A percentile compares a stretch with the other conserved stretches of the same genome.
phyloP scores from a whole-genome alignment of 352 stramenopile species.

The Phytophthora macrochlamydospora region DNA sequence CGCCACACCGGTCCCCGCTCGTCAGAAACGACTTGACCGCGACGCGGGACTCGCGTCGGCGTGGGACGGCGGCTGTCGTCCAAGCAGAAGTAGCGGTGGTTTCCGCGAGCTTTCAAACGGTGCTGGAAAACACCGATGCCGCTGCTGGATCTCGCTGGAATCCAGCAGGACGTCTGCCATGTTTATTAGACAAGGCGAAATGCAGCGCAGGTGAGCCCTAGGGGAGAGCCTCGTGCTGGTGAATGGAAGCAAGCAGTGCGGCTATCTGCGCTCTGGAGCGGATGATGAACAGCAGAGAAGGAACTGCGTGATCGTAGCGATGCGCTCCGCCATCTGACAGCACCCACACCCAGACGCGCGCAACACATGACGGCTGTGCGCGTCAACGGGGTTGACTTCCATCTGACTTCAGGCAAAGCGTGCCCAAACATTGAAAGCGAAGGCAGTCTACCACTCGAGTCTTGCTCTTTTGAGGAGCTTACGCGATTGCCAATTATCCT shows the following conservation, averaged over 20 bases:
- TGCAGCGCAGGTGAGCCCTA: not conserved
- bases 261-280: not conserved
- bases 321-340: no score
- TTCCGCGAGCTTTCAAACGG: no score
- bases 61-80: not conserved
- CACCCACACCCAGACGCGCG: no score
- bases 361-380: no score
- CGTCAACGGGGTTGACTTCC: no score
- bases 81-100: not conserved
- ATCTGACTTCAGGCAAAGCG: no score
- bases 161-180: no score
- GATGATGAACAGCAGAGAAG: slow-evolving; percentile 1
- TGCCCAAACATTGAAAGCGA: no score
- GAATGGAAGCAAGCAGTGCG: not conserved
- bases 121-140: not conserved
- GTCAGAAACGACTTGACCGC: slow-evolving; percentile 1
- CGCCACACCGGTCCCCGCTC: not conserved
- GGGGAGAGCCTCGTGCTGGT: not conserved
- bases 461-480: no score
- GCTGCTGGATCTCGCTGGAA: no score
- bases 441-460: no score
- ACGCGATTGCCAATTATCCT: no score
- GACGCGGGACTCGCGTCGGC: not conserved
- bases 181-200: not conserved
- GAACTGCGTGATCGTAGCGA: not conserved